phyloP scores from a whole-genome alignment of 805 yeast species.

The Ogataea kodamae region DNA sequence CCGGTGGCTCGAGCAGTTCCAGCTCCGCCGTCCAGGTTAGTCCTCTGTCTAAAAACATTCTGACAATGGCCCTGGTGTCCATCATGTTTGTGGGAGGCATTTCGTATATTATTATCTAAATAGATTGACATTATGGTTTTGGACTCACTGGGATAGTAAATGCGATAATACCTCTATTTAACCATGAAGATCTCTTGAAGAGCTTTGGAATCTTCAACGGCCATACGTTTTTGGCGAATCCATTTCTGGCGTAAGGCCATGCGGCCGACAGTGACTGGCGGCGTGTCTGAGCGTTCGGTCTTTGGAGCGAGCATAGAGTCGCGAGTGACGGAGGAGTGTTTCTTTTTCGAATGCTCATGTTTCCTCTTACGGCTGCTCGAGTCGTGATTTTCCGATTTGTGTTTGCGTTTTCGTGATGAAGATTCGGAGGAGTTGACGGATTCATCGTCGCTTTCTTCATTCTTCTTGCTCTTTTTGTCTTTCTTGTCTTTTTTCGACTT shows the following conservation, averaged over 20 bases:
- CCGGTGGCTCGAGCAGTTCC: conserved; percentile 7
- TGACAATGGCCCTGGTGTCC: conserved; percentile 32
- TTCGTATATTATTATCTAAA: conserved; percentile 32
- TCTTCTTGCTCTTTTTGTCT: conserved; percentile 20
- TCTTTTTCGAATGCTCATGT: conserved; percentile 29
- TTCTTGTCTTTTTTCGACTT: conserved; percentile 28
- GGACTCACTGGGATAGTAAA: too few relatives aligned
- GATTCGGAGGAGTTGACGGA: too few relatives aligned
- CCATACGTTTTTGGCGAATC: conserved; percentile 87
- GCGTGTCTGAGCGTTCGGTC: conserved; percentile 17
- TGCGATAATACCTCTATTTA: conserved; percentile 18
- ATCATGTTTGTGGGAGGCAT: conserved; percentile 45
- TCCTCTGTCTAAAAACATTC: conserved; percentile 21
- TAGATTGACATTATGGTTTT: too few relatives aligned
- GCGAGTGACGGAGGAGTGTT: conserved; percentile 33
- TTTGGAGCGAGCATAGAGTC: conserved; percentile 42
- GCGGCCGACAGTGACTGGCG: conserved; percentile 46
- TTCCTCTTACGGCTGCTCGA: too few relatives aligned
- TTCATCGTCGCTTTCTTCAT: conserved; percentile 20
- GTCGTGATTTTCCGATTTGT: too few relatives aligned
- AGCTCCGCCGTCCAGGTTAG: conserved; percentile 16
- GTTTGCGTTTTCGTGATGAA: too few relatives aligned
- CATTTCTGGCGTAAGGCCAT: conserved; percentile 78
- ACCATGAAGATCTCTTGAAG: conserved; percentile 93
- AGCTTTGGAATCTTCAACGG: conserved; percentile 85